These are phyloP conservation scores for Obelidium mucronatum DNA, from an alignment of 192 early-diverging fungal genomes.

Conservation along the genomic window DNA sequence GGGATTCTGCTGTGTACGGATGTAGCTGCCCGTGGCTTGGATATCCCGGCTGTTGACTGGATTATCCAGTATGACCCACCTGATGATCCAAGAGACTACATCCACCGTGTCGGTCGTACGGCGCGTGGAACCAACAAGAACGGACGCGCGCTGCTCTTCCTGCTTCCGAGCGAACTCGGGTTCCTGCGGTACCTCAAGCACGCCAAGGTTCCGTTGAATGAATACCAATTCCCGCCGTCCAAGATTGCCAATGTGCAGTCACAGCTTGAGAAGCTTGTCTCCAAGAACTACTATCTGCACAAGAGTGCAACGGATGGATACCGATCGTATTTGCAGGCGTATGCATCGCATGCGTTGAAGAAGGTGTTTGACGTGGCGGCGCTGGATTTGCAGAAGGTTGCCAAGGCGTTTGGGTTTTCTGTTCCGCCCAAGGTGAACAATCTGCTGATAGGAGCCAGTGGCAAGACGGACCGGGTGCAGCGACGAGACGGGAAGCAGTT, in stretches of 20 bases:
- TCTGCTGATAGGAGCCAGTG: slow-evolving; percentile 58
- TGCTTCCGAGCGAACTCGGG: slow-evolving; percentile 84
- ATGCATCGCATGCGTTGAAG: slow-evolving; percentile 95
- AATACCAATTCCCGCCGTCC: slow-evolving; percentile 95
- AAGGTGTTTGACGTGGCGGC: slow-evolving; percentile 93
- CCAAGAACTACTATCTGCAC: slow-evolving; percentile 98
- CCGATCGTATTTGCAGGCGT: slow-evolving; percentile 94
- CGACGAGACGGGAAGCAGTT: slow-evolving; percentile 22
- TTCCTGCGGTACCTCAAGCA: slow-evolving; percentile 97
- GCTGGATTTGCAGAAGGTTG: slow-evolving; percentile 92
- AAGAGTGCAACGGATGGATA: slow-evolving; percentile 95
- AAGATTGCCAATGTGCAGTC: slow-evolving; percentile 98
- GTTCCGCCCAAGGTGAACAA: slow-evolving; percentile 94
- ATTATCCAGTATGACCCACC: slow-evolving; percentile 98
- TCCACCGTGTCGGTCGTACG: slow-evolving; percentile 97
- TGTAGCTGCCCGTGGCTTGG: slow-evolving; percentile 96
- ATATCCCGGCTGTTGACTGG: slow-evolving; percentile 89
- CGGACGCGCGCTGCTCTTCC: slow-evolving; percentile 85
- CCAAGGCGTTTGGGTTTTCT: slow-evolving; percentile 93
- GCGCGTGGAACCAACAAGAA: slow-evolving; percentile 91
- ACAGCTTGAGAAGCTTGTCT: slow-evolving; percentile 93
- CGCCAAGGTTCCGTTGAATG: slow-evolving; percentile 97
- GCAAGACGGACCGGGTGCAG: slow-evolving; percentile 54
- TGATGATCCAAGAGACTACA: slow-evolving; percentile 90
- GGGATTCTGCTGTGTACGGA: slow-evolving; percentile 95